Conservation (phyloP, 768 basidiomycete genomes). For the Leccinum obscurum region DNA sequence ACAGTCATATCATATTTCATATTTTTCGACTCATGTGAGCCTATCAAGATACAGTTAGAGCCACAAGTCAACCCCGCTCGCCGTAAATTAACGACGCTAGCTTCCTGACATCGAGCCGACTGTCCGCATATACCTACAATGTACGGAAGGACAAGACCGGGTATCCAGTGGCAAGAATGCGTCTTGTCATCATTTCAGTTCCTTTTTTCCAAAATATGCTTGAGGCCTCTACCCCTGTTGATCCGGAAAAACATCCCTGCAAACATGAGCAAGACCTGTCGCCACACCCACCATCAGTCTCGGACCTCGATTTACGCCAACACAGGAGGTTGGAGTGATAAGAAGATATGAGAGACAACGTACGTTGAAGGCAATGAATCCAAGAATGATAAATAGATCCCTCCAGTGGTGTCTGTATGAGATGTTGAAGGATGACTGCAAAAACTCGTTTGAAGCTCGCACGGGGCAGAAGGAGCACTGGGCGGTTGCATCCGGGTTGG, state of each 20-base stretch:
- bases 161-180: background rate
- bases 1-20: too few relatives aligned
- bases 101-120: too few relatives aligned
- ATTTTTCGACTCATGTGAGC: too few relatives aligned
- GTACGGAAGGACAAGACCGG: background rate
- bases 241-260: slow-evolving; percentile 34
- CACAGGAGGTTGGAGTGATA: background rate
- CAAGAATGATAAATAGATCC: slow-evolving; percentile 12
- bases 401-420: slow-evolving; percentile 11
- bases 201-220: background rate
- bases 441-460: slow-evolving; percentile 48
- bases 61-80: too few relatives aligned
- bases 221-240: slow-evolving; percentile 4
- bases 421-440: slow-evolving; percentile 5
- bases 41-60: too few relatives aligned
- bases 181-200: background rate
- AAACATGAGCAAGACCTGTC: slow-evolving; percentile 32
- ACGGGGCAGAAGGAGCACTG: slow-evolving; percentile 58
- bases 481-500: slow-evolving; percentile 52
- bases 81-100: too few relatives aligned
- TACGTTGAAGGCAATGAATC: slow-evolving; percentile 47
- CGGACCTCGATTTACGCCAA: background rate
- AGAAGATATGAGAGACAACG: background rate
- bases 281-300: background rate
- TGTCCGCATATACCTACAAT: too few relatives aligned